A percentile compares a stretch with the other conserved stretches of the same genome.
phyloP scores from a whole-genome alignment of 257 asterid species.

The Petunia secreta region DNA sequence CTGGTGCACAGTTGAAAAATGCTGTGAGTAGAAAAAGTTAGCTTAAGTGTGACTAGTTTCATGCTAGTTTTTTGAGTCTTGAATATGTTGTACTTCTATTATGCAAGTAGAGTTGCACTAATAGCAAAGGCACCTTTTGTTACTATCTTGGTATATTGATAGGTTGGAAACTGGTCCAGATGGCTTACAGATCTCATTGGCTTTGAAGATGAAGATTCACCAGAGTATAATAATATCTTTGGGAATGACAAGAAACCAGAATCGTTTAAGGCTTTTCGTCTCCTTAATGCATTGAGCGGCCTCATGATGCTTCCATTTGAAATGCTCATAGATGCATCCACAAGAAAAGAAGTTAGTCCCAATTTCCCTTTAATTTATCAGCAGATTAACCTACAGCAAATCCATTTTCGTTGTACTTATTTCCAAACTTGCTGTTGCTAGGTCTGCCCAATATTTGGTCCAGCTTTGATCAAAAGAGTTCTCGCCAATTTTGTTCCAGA shows the following conservation, averaged over 20 bases:
- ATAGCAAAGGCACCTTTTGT: neutral
- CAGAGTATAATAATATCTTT: constrained; percentile 35
- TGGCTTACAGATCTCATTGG: constrained; percentile 85
- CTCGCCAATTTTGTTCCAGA: constrained; percentile 77
- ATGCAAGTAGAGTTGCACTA: neutral
- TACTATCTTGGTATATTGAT: constrained; percentile 20
- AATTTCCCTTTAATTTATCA: neutral
- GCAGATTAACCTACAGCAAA: constrained; percentile 11
- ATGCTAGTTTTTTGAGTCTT: neutral
- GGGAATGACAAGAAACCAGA: constrained; percentile 41
- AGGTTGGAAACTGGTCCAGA: constrained; percentile 91
- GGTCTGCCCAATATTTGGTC: constrained; percentile 87
- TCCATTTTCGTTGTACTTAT: neutral
- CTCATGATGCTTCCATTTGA: constrained; percentile 93
- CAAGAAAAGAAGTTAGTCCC: constrained; percentile 73
- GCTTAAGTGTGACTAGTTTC: neutral
- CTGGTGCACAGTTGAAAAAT: constrained; percentile 90
- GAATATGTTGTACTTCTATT: neutral
- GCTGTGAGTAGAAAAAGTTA: constrained; percentile 56
- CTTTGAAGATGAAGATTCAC: constrained; percentile 60
- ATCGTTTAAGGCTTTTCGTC: constrained; percentile 70
- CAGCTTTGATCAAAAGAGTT: constrained; percentile 68
- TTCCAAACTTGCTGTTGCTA: constrained; percentile 25
- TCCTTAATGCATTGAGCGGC: constrained; percentile 78
- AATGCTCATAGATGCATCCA: constrained; percentile 68